Evolutionary conservation across 2,329 filamentous ascomycete species (phyloP), one percentile per base, ranked within the genome.

Genomic region (Cladosporium sp.): DNA sequence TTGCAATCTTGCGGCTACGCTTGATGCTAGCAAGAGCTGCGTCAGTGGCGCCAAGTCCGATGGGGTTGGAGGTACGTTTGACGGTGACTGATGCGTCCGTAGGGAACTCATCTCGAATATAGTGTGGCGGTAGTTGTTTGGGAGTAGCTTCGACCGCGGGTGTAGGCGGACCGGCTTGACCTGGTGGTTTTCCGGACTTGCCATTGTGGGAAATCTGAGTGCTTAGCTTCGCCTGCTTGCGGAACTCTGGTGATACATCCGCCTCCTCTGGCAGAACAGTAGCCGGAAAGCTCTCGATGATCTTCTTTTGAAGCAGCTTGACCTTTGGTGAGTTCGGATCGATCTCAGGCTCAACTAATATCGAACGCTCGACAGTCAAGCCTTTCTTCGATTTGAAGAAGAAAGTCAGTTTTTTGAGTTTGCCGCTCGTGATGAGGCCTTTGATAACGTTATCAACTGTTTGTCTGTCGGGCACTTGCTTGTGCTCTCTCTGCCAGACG

Each of bases 361-460:
- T 73, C 4, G 68, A 71, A 51, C 74, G 78, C n/a, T 70, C 76
- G 14, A 76, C 68, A 59, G 74, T 73, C 4, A 72, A 60, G 1
- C 77, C 77, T 52, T 74, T 73, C 31, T 63, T 67, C 14, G 74
- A 71, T 54, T 68, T 71, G 57, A 79, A 79, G 13, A 70, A 71
- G 60, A 82, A 82, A 1, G 68, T 73, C 43, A 79, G 63, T 55
- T 77, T 76, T 43, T 74, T 77, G 38, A 84, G 64, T 51, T 75
- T 77, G 9, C 76, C 75, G 16, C 70, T 65, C 37, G 74, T 70
- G 35, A 80, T 66, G 55, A 84, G 66, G 16, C 70, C 63, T 54
- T 77, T 78, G 45, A 82, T 66, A 2, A 76, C 68, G 11, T 69
- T 70, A 28, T 71, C 74, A 31, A 84, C 64, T 1, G 80, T 82